Conservation (phyloP, 1,139 yeast genomes). For the Taphrina communis region DNA sequence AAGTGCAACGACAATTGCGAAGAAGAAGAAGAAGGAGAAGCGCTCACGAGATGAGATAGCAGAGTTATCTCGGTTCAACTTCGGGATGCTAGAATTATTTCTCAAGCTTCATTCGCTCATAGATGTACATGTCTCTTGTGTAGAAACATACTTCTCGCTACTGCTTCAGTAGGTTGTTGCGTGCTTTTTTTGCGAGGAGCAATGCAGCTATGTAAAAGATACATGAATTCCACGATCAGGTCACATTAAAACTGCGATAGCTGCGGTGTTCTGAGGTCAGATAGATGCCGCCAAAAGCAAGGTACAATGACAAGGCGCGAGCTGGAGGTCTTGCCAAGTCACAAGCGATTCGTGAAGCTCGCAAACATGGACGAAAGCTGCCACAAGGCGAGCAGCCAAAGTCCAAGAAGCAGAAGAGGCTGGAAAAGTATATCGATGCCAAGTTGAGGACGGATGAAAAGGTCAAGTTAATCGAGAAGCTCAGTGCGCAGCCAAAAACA, state of each 20-base stretch:
- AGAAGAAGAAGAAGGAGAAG: neutral
- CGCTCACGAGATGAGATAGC: constrained; percentile 5
- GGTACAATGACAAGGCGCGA: constrained; percentile 86
- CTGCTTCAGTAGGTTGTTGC: no score
- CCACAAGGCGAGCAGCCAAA: constrained; percentile 57
- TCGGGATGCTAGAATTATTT: neutral
- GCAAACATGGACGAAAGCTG: constrained; percentile 67
- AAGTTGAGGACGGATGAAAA: constrained; percentile 90
- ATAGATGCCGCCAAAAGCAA: constrained; percentile 31
- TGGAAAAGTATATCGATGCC: constrained; percentile 66
- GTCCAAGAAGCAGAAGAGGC: constrained; percentile 67
- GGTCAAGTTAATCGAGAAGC: constrained; percentile 73
- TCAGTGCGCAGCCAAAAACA: constrained; percentile 72
- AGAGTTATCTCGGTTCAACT: constrained; percentile 11
- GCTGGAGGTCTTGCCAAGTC: constrained; percentile 84
- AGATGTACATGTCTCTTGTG: no score
- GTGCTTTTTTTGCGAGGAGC: no score
- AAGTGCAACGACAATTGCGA: neutral
- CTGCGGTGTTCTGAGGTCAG: no score
- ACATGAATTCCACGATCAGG: no score
- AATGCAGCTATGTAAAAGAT: no score
- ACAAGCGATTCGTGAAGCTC: constrained; percentile 67
- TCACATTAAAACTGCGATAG: no score
- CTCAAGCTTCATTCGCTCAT: neutral
- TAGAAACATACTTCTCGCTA: no score